Base-by-base conservation (phyloP, 2,329 filamentous ascomycete genomes). In the Fusarium begoniae region DNA sequence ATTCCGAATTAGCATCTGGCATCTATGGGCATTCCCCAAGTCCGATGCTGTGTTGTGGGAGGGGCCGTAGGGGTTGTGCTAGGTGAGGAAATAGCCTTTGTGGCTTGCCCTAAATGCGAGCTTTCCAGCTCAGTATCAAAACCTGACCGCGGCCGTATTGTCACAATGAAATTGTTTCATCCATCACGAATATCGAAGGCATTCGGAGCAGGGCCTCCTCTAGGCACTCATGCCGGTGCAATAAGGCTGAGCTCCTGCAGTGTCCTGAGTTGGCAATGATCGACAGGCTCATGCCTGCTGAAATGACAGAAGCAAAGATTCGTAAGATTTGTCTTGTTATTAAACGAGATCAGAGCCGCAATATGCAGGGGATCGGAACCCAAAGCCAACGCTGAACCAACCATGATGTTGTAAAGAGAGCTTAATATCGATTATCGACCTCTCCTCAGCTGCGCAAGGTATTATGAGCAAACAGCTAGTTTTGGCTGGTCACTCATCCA, bases 1-100 rank as follows among this genome's bases (percentile, higher is more conserved):
- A 77, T 77, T 45, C 40, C 28, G n/a, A 66, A 76, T 70, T 78
- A 32, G 75, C 75, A 74, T 78, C 56, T 65, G 64, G 45, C 44
- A 48, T 47, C 28, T 43, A 76, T 73, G 70, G 70, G 68, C n/a
- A 72, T 75, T 73, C 54, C 24, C 41, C 50, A 74, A 77, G 55
- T 28, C 63, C 63, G 63, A 77, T 78, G 24, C 48, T 65, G 51
- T 48, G 54, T 47, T 63, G 58, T 45, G 59, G n/a, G n/a, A 41
- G 50, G 24, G 43, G 37, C 37, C 15, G 26, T 56, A 45, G 47
- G 66, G 48, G 40, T 59, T 56, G 37, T 59, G 30, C 35, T 20
- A 26, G 60, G 41, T 44, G 53, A 30, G 28, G 43, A 44, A 77
- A 44, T 62, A 55, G 43, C 37, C 47, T 73, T 51, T 43, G 73